Base-by-base conservation (phyloP, 331 rosid species). In the Spiraea crenata region DNA sequence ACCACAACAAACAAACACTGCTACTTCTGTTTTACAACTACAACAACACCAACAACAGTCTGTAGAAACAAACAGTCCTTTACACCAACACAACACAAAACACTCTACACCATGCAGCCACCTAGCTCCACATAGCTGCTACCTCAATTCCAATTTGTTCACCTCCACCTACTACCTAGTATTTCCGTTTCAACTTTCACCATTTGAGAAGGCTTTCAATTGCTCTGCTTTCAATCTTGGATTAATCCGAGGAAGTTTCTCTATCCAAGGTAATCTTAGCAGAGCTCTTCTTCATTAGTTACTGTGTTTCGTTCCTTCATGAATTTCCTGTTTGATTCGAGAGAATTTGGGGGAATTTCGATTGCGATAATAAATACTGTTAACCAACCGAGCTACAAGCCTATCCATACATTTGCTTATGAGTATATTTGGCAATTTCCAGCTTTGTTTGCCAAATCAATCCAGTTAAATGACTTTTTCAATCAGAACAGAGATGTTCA, bases 1-100 rank as follows among this genome's bases (percentile, higher is more conserved):
- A 67, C 61, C 49, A 38, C 50, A n/a, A 67, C 37, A 38, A 44
- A 63, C 68, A 63, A 6, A 88, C 85, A 48, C 71, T 48, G 10
- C 87, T 83, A 74, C 55, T 49, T 54, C 3, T 25, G 55, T 49
- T 49, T 44, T 74, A 57, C 17, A 57, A 34, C 61, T 11, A 60
- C 12, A 25, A 20, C 31, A 25, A 57, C 17, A 57, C 12, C 61
- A 14, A 60, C 12, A 25, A 20, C 31, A 25, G 31, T 25, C 31
- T 25, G 2, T 1, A 25, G 31, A 25, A 25, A 25, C 31, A 25
- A 25, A 25, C 31, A 25, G 31, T 25, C 31, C 31, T 25, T 25
- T 25, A 2, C 31, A 0, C 31, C 31, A 50, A 17, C 2, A n/a
- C 56, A 14, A 4, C 25, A 35, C 48, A 11, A 0, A 15, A 46